Conservation (phyloP, 176 grass and related monocot species). For the Musa acuminata region DNA sequence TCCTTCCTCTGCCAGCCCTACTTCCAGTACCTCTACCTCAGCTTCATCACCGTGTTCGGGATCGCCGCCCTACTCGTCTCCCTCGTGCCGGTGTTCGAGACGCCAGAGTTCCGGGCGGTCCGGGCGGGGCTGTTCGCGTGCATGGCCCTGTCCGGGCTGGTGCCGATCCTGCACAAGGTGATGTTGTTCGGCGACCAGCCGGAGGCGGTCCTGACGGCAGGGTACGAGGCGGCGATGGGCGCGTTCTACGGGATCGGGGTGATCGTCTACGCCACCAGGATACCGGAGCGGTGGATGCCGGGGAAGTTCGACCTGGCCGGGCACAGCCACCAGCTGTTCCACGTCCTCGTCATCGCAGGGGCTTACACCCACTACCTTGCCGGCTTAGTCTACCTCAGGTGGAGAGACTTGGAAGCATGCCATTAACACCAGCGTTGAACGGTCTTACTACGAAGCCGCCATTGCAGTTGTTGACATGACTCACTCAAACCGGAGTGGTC, state of each 20-base stretch:
- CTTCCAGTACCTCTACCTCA: conserved; percentile 41
- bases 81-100: conserved; percentile 57
- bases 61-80: conserved; percentile 26
- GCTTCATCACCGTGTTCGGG: conserved; percentile 51
- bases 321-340: conserved; percentile 89
- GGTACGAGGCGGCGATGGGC: conserved; percentile 64
- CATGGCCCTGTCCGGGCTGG: conserved; percentile 60
- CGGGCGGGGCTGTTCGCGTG: conserved; percentile 59
- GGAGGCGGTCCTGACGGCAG: conserved; percentile 33
- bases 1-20: conserved; percentile 52
- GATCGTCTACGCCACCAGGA: conserved; percentile 39
- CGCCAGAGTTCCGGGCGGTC: conserved; percentile 37
- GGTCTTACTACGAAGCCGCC: background rate
- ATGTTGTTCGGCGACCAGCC: conserved; percentile 22
- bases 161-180: conserved; percentile 65
- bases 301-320: conserved; percentile 74
- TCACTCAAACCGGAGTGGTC: no score
- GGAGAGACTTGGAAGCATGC: conserved; percentile 73
- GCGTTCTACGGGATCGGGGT: conserved; percentile 52
- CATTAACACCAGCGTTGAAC: background rate
- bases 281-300: conserved; percentile 81
- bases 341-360: conserved; percentile 69
- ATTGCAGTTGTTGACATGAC: no score
- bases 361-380: conserved; percentile 72
- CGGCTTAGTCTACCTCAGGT: conserved; percentile 61